Evolutionary conservation across 441 rosid species (phyloP).

Genomic region (Pelargonium citronellum): DNA sequence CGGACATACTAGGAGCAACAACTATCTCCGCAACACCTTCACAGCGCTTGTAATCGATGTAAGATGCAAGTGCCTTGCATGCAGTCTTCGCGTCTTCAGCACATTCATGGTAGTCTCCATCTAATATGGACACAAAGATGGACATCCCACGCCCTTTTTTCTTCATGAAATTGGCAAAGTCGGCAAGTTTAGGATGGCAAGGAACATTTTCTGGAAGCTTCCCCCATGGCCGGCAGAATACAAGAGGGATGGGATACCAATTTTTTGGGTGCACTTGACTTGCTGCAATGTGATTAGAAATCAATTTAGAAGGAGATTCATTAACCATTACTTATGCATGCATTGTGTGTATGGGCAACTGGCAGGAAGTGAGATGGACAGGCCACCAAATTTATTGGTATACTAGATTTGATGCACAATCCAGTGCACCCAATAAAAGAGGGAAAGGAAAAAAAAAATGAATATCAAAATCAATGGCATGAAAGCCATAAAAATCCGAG

Average conservation of each 20-base stretch:
- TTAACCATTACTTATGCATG: not conserved
- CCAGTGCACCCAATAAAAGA: not conserved
- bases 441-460: not conserved
- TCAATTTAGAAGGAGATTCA: not conserved
- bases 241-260: conserved; percentile 96
- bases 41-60: conserved; percentile 84
- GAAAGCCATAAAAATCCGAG: not conserved
- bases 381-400: not conserved
- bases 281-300: conserved; percentile 46
- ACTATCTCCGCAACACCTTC: conserved; percentile 99
- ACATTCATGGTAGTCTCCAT: conserved; percentile 87
- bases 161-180: conserved; percentile 99
- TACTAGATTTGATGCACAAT: not conserved
- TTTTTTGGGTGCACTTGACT: conserved; percentile 98
- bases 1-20: conserved; percentile 95
- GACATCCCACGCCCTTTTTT: conserved; percentile 99
- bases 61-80: conserved; percentile 75
- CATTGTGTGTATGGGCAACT: not conserved
- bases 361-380: conserved; percentile 1
- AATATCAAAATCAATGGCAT: not conserved
- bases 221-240: conserved; percentile 99
- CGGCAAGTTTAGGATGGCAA: conserved; percentile 97
- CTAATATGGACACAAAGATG: conserved; percentile 77
- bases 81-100: conserved; percentile 96
- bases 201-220: conserved; percentile 96